phyloP scores from a whole-genome alignment of 345 rosid species.

The Eucalyptus grandis region DNA sequence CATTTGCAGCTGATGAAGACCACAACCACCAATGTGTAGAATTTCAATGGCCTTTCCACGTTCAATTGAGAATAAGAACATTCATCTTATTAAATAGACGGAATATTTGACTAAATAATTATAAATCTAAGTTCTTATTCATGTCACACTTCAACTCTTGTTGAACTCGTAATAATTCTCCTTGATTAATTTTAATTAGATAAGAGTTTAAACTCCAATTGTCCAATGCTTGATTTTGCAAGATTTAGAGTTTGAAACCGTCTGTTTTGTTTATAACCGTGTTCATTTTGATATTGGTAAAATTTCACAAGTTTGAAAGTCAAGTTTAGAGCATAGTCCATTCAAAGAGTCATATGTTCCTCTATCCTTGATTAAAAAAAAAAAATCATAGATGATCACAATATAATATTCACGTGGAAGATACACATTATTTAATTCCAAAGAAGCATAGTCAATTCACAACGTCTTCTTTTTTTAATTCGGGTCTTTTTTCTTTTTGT shows the following conservation, averaged over 20 bases:
- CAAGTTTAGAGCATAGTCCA: background rate
- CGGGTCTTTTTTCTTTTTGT: too few species aligned
- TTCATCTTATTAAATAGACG: background rate
- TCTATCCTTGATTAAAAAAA: background rate
- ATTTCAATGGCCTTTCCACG: background rate
- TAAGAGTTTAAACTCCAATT: background rate
- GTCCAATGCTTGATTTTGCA: background rate
- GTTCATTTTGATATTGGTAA: background rate
- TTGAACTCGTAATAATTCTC: background rate
- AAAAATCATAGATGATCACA: background rate
- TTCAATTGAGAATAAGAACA: background rate
- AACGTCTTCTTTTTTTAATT: too few species aligned
- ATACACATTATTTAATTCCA: background rate
- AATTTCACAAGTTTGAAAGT: background rate
- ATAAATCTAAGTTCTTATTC: background rate
- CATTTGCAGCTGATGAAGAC: background rate
- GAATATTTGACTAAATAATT: background rate
- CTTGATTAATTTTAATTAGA: background rate
- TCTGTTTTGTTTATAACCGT: background rate
- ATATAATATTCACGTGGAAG: background rate
- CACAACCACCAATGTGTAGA: background rate
- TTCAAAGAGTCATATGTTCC: background rate
- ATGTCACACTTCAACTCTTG: background rate
- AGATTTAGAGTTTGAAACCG: background rate
- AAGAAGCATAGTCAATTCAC: too few species aligned